These are phyloP conservation scores for Daedaleopsis sinensis DNA, from an alignment of 768 basidiomycete species.

Conservation along the genomic window DNA sequence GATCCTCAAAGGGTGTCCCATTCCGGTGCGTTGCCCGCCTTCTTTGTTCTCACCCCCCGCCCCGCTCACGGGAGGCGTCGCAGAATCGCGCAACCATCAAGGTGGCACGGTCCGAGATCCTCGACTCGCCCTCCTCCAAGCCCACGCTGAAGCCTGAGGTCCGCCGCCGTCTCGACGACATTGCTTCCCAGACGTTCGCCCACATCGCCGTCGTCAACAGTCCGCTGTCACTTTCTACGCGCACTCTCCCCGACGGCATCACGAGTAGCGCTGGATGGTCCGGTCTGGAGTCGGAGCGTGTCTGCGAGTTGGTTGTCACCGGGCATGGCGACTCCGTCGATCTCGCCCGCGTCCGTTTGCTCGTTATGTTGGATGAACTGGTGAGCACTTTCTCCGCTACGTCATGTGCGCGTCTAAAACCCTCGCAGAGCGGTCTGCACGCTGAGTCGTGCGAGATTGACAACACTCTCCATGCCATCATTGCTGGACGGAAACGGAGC, in stretches of 20 bases:
- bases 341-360: conserved; percentile 83
- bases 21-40: conserved; percentile 56
- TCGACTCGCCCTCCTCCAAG: conserved; percentile 81
- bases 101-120: conserved; percentile 90
- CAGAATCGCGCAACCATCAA: conserved; percentile 88
- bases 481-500: conserved; percentile 86
- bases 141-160: conserved; percentile 83
- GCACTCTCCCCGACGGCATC: conserved; percentile 78
- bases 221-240: conserved; percentile 70
- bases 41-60: not conserved
- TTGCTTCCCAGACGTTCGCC: conserved; percentile 89
- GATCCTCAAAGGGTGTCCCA: conserved; percentile 87
- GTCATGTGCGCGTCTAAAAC: conserved; percentile 11
- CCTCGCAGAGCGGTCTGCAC: conserved; percentile 79
- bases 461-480: conserved; percentile 89
- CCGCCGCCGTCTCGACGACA: conserved; percentile 86
- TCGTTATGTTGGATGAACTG: conserved; percentile 95
- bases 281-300: conserved; percentile 91
- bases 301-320: conserved; percentile 91
- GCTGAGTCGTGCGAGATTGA: conserved; percentile 93
- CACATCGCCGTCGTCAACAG: conserved; percentile 95
- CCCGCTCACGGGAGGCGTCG: not conserved
- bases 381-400: conserved; percentile 49
- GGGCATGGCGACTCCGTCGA: conserved; percentile 90
- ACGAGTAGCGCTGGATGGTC: conserved; percentile 80